Percentiles rank a stretch among this genome's conserved stretches.
These are phyloP conservation scores for Curvularia hawaiiensis DNA, from an alignment of 2,329 filamentous ascomycete species.

Conservation along the genomic window DNA sequence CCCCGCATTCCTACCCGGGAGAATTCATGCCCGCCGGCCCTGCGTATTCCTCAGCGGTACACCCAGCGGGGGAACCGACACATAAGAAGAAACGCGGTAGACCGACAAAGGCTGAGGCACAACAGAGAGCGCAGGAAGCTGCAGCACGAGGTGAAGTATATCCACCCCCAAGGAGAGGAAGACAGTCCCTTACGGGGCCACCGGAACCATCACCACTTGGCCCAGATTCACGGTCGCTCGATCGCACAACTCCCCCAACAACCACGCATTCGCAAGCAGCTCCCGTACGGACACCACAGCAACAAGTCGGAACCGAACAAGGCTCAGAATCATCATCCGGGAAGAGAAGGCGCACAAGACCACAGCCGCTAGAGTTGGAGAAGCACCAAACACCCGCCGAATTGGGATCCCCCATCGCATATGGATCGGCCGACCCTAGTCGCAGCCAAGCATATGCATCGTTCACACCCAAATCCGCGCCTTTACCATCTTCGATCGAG, in stretches of 20 bases:
- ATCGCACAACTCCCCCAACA: slow-evolving; percentile 37
- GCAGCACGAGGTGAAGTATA: slow-evolving; percentile 48
- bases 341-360: slow-evolving; percentile 41
- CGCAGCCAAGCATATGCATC: slow-evolving; percentile 40
- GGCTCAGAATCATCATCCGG: slow-evolving; percentile 44
- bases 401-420: slow-evolving; percentile 40
- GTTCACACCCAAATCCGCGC: slow-evolving; percentile 45
- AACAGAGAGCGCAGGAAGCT: slow-evolving; percentile 51
- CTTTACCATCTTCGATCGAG: slow-evolving; percentile 41
- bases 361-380: slow-evolving; percentile 41
- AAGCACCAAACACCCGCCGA: slow-evolving; percentile 35
- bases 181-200: slow-evolving; percentile 37
- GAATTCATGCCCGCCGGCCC: slow-evolving; percentile 39
- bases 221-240: slow-evolving; percentile 32
- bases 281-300: slow-evolving; percentile 37
- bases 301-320: slow-evolving; percentile 34
- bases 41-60: slow-evolving; percentile 36
- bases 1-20: slow-evolving; percentile 42
- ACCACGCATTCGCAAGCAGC: slow-evolving; percentile 20
- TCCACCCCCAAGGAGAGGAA: slow-evolving; percentile 43
- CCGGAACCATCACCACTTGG: slow-evolving; percentile 31
- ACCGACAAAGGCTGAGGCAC: slow-evolving; percentile 55
- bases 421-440: slow-evolving; percentile 35
- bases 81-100: slow-evolving; percentile 56
- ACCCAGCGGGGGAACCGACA: slow-evolving; percentile 41